Percentiles rank a stretch among this genome's conserved stretches.
These are phyloP conservation scores for Solidago caesia DNA, from an alignment of 129 eudicot genomes.

Conservation along the genomic window DNA sequence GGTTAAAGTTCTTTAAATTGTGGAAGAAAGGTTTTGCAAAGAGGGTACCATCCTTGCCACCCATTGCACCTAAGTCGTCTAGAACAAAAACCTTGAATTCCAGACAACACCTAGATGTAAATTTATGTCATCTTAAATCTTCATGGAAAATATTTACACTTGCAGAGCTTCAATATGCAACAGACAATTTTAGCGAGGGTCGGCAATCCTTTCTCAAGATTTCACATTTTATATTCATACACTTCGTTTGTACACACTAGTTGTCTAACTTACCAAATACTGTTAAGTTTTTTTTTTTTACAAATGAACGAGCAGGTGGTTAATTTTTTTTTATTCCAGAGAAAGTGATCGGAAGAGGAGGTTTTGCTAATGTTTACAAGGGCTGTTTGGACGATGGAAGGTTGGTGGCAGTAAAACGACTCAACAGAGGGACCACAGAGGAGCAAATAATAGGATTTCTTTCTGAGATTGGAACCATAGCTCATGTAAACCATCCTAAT, in stretches of 20 bases:
- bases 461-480: conserved; percentile 72
- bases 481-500: conserved; percentile 75
- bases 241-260: background rate
- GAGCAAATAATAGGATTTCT: conserved; percentile 53
- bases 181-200: conserved; percentile 64
- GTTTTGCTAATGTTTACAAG: conserved; percentile 79
- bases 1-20: conserved; percentile 50
- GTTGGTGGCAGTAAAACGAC: conserved; percentile 63
- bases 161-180: conserved; percentile 52
- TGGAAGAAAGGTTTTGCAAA: conserved; percentile 52
- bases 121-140: conserved; percentile 42
- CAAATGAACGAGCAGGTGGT: background rate
- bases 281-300: background rate
- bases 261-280: background rate
- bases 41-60: conserved; percentile 46
- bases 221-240: background rate
- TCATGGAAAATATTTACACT: conserved; percentile 61
- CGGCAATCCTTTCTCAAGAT: conserved; percentile 19
- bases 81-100: conserved; percentile 37
- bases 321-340: conserved; percentile 30
- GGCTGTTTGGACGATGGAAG: conserved; percentile 57
- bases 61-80: conserved; percentile 39
- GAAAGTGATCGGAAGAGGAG: conserved; percentile 69
- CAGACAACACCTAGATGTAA: conserved; percentile 34
- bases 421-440: conserved; percentile 56